Conservation (phyloP, 768 basidiomycete genomes). For the Naganishia friedmannii region DNA sequence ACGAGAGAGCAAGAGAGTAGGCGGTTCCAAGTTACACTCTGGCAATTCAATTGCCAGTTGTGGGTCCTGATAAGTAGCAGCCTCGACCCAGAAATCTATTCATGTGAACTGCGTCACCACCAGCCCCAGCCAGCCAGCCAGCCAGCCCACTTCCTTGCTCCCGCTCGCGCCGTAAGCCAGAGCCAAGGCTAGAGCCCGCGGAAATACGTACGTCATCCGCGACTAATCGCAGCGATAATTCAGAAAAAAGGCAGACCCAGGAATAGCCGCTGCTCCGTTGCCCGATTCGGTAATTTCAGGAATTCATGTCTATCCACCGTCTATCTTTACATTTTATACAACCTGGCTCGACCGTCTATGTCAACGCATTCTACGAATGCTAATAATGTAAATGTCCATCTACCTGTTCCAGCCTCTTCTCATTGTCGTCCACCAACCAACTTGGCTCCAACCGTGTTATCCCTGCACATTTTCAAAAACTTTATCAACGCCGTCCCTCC, state of each 20-base stretch:
- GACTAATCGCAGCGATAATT: too few relatives aligned
- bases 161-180: not conserved
- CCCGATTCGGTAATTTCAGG: slow-evolving; percentile 1
- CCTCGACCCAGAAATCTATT: not conserved
- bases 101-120: slow-evolving; percentile 5
- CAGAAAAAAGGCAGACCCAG: too few relatives aligned
- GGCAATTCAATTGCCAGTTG: too few relatives aligned
- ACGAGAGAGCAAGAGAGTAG: not conserved
- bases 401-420: too few relatives aligned
- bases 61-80: too few relatives aligned
- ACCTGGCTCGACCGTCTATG: not conserved
- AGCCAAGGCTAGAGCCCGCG: too few relatives aligned
- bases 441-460: slow-evolving; percentile 61
- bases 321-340: not conserved
- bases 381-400: too few relatives aligned
- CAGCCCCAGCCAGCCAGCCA: too few relatives aligned
- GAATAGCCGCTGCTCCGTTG: not conserved
- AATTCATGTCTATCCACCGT: not conserved
- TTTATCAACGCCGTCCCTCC: slow-evolving; percentile 80
- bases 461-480: slow-evolving; percentile 83
- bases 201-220: slow-evolving; percentile 2
- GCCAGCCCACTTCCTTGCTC: not conserved
- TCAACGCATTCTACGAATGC: not conserved
- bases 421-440: not conserved
- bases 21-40: too few relatives aligned